Evolutionary conservation across 495 filamentous ascomycete species (phyloP), one percentile per base, ranked within the genome.

Genomic region (Trichodelitschia bisporula): DNA sequence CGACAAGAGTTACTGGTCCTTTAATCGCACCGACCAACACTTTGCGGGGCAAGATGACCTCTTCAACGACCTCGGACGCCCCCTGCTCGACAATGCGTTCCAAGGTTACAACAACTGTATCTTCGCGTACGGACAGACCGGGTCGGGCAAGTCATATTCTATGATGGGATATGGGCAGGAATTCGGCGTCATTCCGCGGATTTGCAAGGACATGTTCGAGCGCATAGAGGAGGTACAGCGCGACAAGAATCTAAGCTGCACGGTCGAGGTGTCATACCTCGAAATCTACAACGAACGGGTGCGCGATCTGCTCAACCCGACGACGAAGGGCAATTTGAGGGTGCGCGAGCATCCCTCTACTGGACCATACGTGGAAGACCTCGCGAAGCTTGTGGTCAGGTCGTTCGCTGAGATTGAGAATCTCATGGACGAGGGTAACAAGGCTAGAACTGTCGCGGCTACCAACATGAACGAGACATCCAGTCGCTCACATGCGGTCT

Each of bases 401-500:
- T 84, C 79, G 14, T 97, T 97, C 46, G 62, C 70, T 28, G 86
- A 95, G 48, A 95, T 95, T 42, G 86, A 95, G 44, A 67, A 90
- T 43, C 57, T 99, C 43, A 95, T 99, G 89, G 89, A 95, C 51
- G 86, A 95, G 53, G 89, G 89, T 40, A 95, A 95, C 55, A 95
- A 95, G 49, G 89, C 89, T 4, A 61, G 89, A 57, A 99, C 89
- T 13, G 89, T 99, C 21, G 89, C 89, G 3, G 89, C 89, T 3
- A 99, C 89, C 21, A 99, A 93, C 59, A 95, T 95, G 86, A 99
- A 99, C 58, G 86, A 95, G 55, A 95, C 89, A 2, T 93, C 83
- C 30, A 91, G 80, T 66, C 67, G 89, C 53, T 91, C 79, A 42
- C 89, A 99, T 47, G 89, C 89, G 20, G 89, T 99, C 10, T 99